These are phyloP conservation scores for Kregervanrija fluxuum DNA, from an alignment of 805 yeast genomes.

Conservation along the genomic window DNA sequence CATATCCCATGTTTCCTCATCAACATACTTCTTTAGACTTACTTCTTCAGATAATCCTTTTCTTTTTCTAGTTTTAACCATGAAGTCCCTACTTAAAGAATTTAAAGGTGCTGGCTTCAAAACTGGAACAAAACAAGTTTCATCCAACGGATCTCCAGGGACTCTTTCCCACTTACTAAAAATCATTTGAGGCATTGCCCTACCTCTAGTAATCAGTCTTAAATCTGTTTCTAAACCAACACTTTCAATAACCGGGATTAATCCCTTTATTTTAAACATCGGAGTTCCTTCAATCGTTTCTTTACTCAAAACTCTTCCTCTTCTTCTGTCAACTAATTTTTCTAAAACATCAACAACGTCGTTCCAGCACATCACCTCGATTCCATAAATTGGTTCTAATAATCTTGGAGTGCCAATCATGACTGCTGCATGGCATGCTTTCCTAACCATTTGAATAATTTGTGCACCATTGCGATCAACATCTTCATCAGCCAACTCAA, in stretches of 20 bases:
- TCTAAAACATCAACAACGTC: constrained; percentile 22
- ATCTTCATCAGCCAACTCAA: constrained; percentile 40
- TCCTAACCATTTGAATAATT: constrained; percentile 71
- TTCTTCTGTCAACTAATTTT: constrained; percentile 46
- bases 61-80: constrained; percentile 79
- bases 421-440: constrained; percentile 78
- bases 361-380: constrained; percentile 49
- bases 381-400: constrained; percentile 72
- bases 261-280: constrained; percentile 52
- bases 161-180: constrained; percentile 71
- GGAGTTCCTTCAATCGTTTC: constrained; percentile 67
- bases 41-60: constrained; percentile 80
- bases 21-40: constrained; percentile 58
- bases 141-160: constrained; percentile 89
- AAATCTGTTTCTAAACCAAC: constrained; percentile 85
- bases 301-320: constrained; percentile 53
- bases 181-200: constrained; percentile 58
- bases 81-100: constrained; percentile 80
- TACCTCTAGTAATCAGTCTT: constrained; percentile 69
- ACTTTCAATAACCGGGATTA: constrained; percentile 84
- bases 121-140: constrained; percentile 51
- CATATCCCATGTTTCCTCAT: constrained; percentile 46
- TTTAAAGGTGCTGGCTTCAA: constrained; percentile 66
- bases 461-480: constrained; percentile 55
- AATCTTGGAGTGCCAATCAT: constrained; percentile 72